Base-by-base conservation (phyloP, 2,329 filamentous ascomycete species). In the Alternaria triticina region DNA sequence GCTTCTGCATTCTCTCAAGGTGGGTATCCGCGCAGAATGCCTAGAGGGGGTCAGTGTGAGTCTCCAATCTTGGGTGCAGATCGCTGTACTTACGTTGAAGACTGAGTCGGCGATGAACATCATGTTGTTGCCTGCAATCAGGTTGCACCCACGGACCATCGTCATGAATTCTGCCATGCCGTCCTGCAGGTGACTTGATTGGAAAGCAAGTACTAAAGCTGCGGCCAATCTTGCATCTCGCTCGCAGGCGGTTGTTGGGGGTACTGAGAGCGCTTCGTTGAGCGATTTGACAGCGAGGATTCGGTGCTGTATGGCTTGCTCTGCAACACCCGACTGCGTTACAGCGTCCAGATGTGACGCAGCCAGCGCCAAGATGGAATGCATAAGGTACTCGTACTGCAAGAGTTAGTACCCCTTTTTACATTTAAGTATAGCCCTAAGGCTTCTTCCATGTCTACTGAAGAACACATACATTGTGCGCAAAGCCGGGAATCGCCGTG, bases 341-440 rank as follows among this genome's bases (percentile, higher is more conserved):
- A 81, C 77, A 5, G 80, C 79, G 69, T 86, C 84, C 5, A 92
- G 83, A 66, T 91, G 88, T 0, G 89, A 91, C 30, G 90, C 90
- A 1, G 90, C 84, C 63, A 91, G 84, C 12, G 89, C 89, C 0
- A 91, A 84, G 54, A 92, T 89, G 5, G 89, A 88, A 74, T 92
- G 90, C 86, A 92, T 91, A 10, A 91, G 83, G 62, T 88, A 90
- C 59, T 90, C 87, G 67, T 90, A 85, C 85, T 89, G 61, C 22
- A 57, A 63, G 23, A 7, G 46, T 75, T 46, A 71, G 66, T 50
- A 17, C 62, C 12, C 12, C 20, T 33, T 17, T 22, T 27, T 17
- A 8, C 12, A 6, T 12, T 25, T 9, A 3, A 0, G 33, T 0
- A 36, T 36, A 36, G 13, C 33, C 33, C 5, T 9, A 0, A 40